Base-by-base conservation (phyloP, 2,329 filamentous ascomycete genomes). In the Fusarium gaditjirri region DNA sequence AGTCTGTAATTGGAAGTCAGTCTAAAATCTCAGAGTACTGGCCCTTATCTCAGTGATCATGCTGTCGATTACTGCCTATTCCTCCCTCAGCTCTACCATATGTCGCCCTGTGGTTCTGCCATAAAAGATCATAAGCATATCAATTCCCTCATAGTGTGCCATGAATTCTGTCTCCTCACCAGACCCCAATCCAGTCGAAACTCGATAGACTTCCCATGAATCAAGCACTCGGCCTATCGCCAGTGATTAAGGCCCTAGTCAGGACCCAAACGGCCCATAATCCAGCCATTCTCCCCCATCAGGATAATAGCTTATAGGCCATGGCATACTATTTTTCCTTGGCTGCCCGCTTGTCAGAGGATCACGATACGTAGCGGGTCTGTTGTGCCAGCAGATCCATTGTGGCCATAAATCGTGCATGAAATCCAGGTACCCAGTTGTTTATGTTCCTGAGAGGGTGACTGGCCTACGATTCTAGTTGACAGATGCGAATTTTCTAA, bases 351-450 rank as follows among this genome's bases (percentile, higher is more conserved):
- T 38, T 55, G 64, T 59, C 57, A 55, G 63, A 71, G 70, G 75
- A 69, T 75, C 75, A 73, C 67, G 71, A 76, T 74, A 65, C 61
- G 58, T 49, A 70, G 75, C 74, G 74, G 75, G 75, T 71, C 74
- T 35, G 65, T 50, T 58, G 57, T 63, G 67, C 68, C 68, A 77
- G 55, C 68, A 75, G 75, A 77, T 77, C 74, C 72, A 70, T 75
- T 65, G 61, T 66, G 68, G 67, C 72, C 75, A 75, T 68, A 72
- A 67, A 66, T 68, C 61, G 65, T 69, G 68, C 72, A 74, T 63
- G 53, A 53, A 66, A 65, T 70, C 60, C 74, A 74, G 74, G 75
- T 72, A 75, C 65, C 41, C 38, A 33, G 68, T 74, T 76, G 68
- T 54, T 64, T 64, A 65, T 71, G 64, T 68, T 54, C 63, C 68